Conservation (phyloP, 1,139 yeast genomes). For the Scheffersomyces stambukii region DNA sequence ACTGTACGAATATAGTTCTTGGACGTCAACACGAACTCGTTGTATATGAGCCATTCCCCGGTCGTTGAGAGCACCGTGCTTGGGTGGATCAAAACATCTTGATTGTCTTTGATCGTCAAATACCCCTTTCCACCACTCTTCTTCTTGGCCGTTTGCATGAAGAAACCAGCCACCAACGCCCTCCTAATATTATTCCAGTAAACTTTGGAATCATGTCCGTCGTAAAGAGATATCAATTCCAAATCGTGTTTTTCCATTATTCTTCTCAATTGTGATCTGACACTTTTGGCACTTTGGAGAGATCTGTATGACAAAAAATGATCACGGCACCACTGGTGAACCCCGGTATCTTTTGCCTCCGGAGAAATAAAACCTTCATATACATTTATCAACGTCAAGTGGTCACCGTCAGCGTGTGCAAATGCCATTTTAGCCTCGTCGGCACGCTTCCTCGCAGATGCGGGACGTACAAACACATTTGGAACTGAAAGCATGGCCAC, state of each 20-base stretch:
- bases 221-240: slow-evolving; percentile 66
- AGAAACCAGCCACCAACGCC: slow-evolving; percentile 89
- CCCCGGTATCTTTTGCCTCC: slow-evolving; percentile 58
- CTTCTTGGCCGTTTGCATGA: slow-evolving; percentile 96
- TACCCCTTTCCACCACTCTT: slow-evolving; percentile 70
- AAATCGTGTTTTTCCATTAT: slow-evolving; percentile 81
- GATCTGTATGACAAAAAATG: slow-evolving; percentile 84
- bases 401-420: slow-evolving; percentile 96
- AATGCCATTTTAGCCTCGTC: slow-evolving; percentile 86
- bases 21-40: slow-evolving; percentile 90
- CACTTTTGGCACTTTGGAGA: slow-evolving; percentile 76
- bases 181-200: slow-evolving; percentile 79
- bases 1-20: slow-evolving; percentile 94
- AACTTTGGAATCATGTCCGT: slow-evolving; percentile 59
- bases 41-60: slow-evolving; percentile 84
- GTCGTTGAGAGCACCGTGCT: slow-evolving; percentile 83
- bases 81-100: slow-evolving; percentile 92
- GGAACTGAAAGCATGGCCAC: slow-evolving; percentile 93
- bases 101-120: slow-evolving; percentile 90
- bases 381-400: slow-evolving; percentile 83
- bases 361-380: slow-evolving; percentile 78
- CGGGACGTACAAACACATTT: slow-evolving; percentile 90
- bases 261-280: slow-evolving; percentile 76
- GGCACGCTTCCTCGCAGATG: slow-evolving; percentile 81
- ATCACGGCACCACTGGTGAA: slow-evolving; percentile 86